These are phyloP conservation scores for Malus orientalis DNA, from an alignment of 306 rosid species.

Conservation along the genomic window DNA sequence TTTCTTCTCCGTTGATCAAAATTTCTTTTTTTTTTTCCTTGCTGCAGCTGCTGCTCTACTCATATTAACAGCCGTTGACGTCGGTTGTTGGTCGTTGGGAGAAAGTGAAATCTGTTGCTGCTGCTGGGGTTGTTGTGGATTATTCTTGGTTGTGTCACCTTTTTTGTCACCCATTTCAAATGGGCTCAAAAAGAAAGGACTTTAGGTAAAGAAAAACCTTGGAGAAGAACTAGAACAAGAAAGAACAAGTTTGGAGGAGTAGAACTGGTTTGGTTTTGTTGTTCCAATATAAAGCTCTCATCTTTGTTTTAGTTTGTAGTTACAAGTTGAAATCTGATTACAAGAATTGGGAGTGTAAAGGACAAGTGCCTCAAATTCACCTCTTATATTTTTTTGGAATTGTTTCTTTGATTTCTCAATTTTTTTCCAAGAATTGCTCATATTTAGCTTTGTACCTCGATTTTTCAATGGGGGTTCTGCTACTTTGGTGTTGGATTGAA, in stretches of 20 bases:
- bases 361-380: too few species aligned
- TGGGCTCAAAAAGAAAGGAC: conserved; percentile 29
- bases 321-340: not conserved
- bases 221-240: conserved; percentile 25
- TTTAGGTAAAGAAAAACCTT: not conserved
- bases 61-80: not conserved
- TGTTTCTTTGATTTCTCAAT: too few species aligned
- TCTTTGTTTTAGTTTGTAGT: too few species aligned
- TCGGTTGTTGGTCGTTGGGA: conserved; percentile 25
- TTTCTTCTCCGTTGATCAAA: conserved; percentile 77
- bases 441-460: too few species aligned
- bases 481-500: too few species aligned
- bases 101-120: conserved; percentile 37
- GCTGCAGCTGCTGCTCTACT: not conserved
- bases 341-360: not conserved
- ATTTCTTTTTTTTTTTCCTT: too few species aligned
- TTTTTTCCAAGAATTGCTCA: too few species aligned
- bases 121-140: conserved; percentile 17
- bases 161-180: conserved; percentile 61
- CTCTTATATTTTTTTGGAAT: too few species aligned
- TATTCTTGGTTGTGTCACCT: conserved; percentile 57
- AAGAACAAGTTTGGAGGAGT: not conserved
- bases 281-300: not conserved
- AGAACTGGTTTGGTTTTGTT: conserved; percentile 20
- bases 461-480: too few species aligned